These are phyloP conservation scores for Rhizopogon roseolus DNA, from an alignment of 768 basidiomycete species.

Conservation along the genomic window DNA sequence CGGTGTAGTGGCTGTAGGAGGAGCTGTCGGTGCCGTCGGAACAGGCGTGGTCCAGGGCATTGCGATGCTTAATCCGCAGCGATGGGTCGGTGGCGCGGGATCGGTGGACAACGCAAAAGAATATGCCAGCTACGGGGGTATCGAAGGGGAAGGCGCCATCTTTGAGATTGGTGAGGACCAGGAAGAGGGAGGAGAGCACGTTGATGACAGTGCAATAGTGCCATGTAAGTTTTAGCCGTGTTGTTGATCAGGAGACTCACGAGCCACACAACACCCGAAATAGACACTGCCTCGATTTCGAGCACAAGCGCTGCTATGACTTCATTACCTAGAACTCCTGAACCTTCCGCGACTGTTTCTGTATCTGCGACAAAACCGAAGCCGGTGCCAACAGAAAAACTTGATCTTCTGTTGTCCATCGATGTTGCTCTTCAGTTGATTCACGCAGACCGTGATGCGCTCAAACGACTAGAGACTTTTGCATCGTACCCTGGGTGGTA, in stretches of 20 bases:
- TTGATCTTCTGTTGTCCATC: constrained; percentile 88
- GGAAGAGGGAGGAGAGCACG: constrained; percentile 14
- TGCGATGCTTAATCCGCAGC: constrained; percentile 84
- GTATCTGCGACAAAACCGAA: not conserved
- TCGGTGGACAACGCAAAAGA: constrained; percentile 7
- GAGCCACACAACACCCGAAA: not conserved
- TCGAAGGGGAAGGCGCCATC: constrained; percentile 31
- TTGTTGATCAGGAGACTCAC: constrained; percentile 13
- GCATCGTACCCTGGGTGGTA: constrained; percentile 81
- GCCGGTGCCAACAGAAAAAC: constrained; percentile 29
- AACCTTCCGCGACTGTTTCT: not conserved
- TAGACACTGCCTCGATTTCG: not conserved
- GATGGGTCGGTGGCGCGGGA: constrained; percentile 57
- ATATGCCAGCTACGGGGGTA: constrained; percentile 15
- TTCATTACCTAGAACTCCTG: not conserved
- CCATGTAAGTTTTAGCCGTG: not conserved
- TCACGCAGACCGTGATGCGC: constrained; percentile 84
- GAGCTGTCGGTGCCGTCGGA: constrained; percentile 61
- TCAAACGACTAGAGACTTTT: constrained; percentile 93
- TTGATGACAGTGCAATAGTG: constrained; percentile 9
- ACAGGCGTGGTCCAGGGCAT: constrained; percentile 80
- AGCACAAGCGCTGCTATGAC: not conserved
- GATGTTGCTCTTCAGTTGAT: constrained; percentile 90
- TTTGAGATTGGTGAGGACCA: constrained; percentile 49
- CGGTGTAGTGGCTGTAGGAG: constrained; percentile 53